Conservation (phyloP, 2,329 filamentous ascomycete species). For the Aspergillus udagawae region DNA sequence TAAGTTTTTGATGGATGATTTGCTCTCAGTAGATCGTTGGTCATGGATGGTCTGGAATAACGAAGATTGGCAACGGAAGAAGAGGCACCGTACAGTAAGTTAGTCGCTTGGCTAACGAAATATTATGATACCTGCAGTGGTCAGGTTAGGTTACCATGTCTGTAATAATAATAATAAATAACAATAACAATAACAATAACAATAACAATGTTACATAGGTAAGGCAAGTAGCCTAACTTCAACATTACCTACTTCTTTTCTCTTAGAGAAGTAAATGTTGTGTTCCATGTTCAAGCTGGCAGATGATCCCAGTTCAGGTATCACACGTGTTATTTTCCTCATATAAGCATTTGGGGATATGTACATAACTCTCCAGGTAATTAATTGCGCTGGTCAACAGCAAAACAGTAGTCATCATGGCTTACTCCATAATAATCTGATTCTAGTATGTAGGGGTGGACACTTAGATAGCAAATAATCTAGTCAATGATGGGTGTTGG, state of each 20-base stretch:
- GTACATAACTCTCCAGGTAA: no score
- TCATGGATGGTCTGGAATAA: constrained; percentile 16
- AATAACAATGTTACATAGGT: not conserved
- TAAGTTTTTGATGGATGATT: constrained; percentile 7
- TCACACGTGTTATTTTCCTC: constrained; percentile 11
- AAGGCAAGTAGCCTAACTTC: not conserved
- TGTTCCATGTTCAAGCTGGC: constrained; percentile 11
- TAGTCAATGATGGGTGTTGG: not conserved
- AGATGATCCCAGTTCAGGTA: constrained; percentile 15
- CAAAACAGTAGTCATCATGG: not conserved
- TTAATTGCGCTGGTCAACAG: not conserved
- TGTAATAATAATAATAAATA: not conserved
- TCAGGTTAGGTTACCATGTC: not conserved
- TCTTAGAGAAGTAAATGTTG: constrained; percentile 7
- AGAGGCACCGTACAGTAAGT: constrained; percentile 15
- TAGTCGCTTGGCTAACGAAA: constrained; percentile 7
- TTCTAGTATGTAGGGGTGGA: not conserved
- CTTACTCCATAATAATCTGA: no score
- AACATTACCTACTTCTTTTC: not conserved
- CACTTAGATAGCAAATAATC: not conserved
- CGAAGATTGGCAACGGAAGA: constrained; percentile 20
- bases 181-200: not conserved
- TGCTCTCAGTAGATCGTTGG: not conserved
- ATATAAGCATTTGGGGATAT: constrained; percentile 7
- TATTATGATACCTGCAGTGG: not conserved